phyloP scores from a whole-genome alignment of 768 basidiomycete species.

The Tricholoma sp. region DNA sequence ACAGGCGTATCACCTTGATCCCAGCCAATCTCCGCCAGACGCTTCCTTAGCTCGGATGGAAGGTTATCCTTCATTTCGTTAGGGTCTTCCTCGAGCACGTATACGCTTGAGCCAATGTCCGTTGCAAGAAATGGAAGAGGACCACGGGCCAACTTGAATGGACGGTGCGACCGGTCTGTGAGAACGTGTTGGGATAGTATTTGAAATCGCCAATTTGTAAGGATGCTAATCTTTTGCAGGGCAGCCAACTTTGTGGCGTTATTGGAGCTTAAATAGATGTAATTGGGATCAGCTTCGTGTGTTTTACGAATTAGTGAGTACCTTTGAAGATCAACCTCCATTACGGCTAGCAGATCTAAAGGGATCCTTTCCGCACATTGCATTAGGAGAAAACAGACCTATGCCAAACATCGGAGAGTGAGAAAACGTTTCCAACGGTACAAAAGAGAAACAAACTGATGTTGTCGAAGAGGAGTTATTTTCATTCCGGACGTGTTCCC shows the following conservation, averaged over 20 bases:
- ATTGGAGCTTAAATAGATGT: constrained; percentile 39
- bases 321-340: constrained; percentile 56
- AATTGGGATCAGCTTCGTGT: neutral
- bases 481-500: constrained; percentile 46
- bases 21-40: constrained; percentile 74
- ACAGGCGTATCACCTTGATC: constrained; percentile 49
- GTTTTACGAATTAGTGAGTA: constrained; percentile 17
- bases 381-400: constrained; percentile 67
- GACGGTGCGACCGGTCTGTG: constrained; percentile 54
- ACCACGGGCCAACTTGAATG: constrained; percentile 67
- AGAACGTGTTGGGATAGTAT: constrained; percentile 58
- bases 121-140: constrained; percentile 72
- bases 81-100: constrained; percentile 48
- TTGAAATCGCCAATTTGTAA: constrained; percentile 68
- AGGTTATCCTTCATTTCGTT: constrained; percentile 48
- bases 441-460: constrained; percentile 37
- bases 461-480: constrained; percentile 39
- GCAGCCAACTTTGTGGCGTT: constrained; percentile 44
- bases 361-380: constrained; percentile 65
- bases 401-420: constrained; percentile 2
- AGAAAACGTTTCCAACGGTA: neutral
- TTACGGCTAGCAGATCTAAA: constrained; percentile 38
- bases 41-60: constrained; percentile 59
- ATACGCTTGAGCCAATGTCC: constrained; percentile 63
- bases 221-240: constrained; percentile 46